Conservation (phyloP, 179 eudicot genomes). For the Heliamphora pulchella region DNA sequence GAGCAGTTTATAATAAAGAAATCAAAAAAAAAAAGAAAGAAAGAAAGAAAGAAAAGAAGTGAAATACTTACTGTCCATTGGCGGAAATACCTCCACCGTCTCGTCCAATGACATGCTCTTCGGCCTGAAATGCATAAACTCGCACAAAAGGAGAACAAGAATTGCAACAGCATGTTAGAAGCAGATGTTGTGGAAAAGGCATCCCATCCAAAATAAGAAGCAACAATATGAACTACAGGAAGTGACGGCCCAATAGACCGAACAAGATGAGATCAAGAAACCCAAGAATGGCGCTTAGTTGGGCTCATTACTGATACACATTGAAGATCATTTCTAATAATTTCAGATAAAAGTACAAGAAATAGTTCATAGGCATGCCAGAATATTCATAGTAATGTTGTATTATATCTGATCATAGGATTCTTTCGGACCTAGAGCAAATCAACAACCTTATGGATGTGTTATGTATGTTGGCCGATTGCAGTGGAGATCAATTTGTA, state of each 20-base stretch:
- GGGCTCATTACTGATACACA: not conserved
- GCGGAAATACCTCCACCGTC: constrained; percentile 55
- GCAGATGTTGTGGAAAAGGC: not conserved
- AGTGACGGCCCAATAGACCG: not conserved
- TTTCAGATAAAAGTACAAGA: not conserved
- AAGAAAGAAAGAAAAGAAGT: too few species aligned
- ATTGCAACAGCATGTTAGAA: not conserved
- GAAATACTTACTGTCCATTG: constrained; percentile 65
- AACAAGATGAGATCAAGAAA: not conserved
- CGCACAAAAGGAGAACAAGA: not conserved
- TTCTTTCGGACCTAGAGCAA: too few species aligned
- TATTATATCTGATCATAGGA: too few species aligned
- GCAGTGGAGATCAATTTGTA: not conserved
- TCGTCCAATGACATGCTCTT: constrained; percentile 69
- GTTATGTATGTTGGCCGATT: too few species aligned
- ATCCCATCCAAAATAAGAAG: not conserved
- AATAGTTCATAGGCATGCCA: not conserved
- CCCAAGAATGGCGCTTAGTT: not conserved
- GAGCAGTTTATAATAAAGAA: too few species aligned
- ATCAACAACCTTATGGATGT: too few species aligned
- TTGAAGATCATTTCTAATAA: not conserved
- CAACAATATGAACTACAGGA: not conserved
- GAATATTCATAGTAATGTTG: not conserved
- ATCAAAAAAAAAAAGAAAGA: too few species aligned
- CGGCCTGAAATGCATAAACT: constrained; percentile 46